phyloP scores from a whole-genome alignment of 1,284 basidiomycete genomes.

The Bjerkandera adusta region DNA sequence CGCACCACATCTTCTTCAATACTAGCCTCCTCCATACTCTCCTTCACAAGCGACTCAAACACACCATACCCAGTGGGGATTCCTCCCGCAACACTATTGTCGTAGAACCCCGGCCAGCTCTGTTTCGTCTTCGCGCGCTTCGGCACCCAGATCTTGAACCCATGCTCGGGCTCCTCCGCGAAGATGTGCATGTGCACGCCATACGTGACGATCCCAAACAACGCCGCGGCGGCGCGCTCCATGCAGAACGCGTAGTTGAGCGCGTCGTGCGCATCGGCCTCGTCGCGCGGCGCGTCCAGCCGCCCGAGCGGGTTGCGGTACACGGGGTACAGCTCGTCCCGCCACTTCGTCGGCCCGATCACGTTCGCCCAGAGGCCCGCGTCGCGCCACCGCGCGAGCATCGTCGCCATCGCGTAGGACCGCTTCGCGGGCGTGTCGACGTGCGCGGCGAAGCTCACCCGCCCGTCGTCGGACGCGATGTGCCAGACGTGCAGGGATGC shows the following conservation, averaged over 20 bases:
- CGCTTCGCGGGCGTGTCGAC: conserved; percentile 55
- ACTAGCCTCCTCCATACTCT: conserved; percentile 91
- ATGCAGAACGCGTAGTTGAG: conserved; percentile 80
- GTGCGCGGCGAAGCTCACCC: conserved; percentile 51
- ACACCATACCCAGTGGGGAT: conserved; percentile 74
- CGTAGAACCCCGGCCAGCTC: conserved; percentile 80
- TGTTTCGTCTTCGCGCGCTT: conserved; percentile 83
- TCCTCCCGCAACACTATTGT: conserved; percentile 81
- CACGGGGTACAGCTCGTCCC: conserved; percentile 81
- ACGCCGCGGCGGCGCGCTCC: conserved; percentile 84
- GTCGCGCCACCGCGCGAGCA: conserved; percentile 73
- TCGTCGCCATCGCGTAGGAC: conserved; percentile 54
- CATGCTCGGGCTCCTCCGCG: conserved; percentile 36
- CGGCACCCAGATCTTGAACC: conserved; percentile 77
- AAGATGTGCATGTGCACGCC: conserved; percentile 84
- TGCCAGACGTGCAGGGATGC: conserved; percentile 29
- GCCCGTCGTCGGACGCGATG: conserved; percentile 24
- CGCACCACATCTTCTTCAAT: conserved; percentile 63
- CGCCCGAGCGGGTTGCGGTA: conserved; percentile 70
- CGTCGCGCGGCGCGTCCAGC: conserved; percentile 27
- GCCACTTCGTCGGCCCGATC: conserved; percentile 78
- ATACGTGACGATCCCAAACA: conserved; percentile 91
- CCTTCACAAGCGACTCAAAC: conserved; percentile 84
- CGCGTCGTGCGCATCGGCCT: conserved; percentile 19
- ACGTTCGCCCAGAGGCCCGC: conserved; percentile 55